A percentile compares a stretch with the other conserved stretches of the same genome.
Evolutionary conservation across 306 rosid genomes (phyloP).

Genomic region (Cicer judaicum): DNA sequence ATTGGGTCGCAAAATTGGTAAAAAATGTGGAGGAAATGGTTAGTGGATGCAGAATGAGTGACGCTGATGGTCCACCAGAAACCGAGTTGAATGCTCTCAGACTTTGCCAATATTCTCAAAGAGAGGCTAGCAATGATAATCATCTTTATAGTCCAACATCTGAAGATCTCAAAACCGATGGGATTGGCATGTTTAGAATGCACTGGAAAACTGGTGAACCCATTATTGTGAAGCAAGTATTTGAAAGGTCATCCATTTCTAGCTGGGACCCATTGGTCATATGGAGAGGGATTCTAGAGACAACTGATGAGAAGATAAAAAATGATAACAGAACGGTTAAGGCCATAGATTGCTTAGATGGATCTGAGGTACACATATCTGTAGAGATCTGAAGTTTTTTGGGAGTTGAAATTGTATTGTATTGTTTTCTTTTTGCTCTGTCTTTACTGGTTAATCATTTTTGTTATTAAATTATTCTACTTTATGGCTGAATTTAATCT

Average conservation of each 20-base stretch:
- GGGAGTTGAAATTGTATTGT: conserved; percentile 35
- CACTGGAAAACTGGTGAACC: conserved; percentile 90
- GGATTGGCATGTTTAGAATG: conserved; percentile 77
- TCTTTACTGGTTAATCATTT: conserved; percentile 32
- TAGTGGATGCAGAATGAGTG: conserved; percentile 72
- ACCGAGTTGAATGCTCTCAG: conserved; percentile 51
- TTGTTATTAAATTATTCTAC: conserved; percentile 13
- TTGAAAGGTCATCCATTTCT: conserved; percentile 74
- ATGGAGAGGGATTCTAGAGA: conserved; percentile 83
- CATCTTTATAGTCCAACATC: conserved; percentile 76
- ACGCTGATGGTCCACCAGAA: conserved; percentile 48
- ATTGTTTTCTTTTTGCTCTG: conserved; percentile 26
- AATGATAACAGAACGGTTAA: conserved; percentile 72
- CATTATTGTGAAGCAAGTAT: conserved; percentile 75
- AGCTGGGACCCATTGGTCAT: conserved; percentile 91
- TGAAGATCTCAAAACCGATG: conserved; percentile 69
- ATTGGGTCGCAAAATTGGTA: conserved; percentile 97
- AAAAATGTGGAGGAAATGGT: conserved; percentile 99
- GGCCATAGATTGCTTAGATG: conserved; percentile 80
- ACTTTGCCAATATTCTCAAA: conserved; percentile 62
- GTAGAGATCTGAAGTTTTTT: conserved; percentile 36
- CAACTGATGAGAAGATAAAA: conserved; percentile 73
- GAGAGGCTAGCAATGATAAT: conserved; percentile 68
- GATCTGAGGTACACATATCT: conserved; percentile 75
- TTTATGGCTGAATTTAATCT: conserved; percentile 35